phyloP scores from a whole-genome alignment of 1,284 basidiomycete genomes.

The Schizophyllum commune region DNA sequence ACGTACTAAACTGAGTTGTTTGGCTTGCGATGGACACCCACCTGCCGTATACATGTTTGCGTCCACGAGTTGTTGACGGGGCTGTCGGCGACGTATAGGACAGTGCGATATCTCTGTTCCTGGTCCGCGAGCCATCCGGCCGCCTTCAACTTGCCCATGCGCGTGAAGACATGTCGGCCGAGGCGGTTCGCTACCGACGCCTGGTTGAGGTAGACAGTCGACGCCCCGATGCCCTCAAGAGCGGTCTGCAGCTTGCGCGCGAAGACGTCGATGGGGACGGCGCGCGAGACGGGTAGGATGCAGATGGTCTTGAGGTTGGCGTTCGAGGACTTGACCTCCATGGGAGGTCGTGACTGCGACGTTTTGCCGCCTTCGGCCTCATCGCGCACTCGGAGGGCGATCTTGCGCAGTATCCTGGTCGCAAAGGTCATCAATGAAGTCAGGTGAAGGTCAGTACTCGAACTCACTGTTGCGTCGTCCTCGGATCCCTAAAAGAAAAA shows the following conservation, averaged over 20 bases:
- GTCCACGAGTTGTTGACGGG: slow-evolving; percentile 92
- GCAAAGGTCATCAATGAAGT: background rate
- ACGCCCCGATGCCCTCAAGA: slow-evolving; percentile 82
- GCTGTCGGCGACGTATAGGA: slow-evolving; percentile 91
- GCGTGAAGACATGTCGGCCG: slow-evolving; percentile 87
- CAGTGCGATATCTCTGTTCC: slow-evolving; percentile 86
- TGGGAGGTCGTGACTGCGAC: slow-evolving; percentile 38
- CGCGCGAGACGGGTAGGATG: slow-evolving; percentile 73
- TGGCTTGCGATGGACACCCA: slow-evolving; percentile 27
- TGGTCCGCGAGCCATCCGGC: slow-evolving; percentile 85
- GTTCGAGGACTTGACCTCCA: slow-evolving; percentile 63
- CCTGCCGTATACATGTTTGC: slow-evolving; percentile 93
- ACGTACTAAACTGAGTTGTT: background rate
- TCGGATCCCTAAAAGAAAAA: slow-evolving; percentile 66
- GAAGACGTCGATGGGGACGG: slow-evolving; percentile 83
- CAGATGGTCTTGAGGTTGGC: slow-evolving; percentile 93
- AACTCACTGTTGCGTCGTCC: slow-evolving; percentile 86
- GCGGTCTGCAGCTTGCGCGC: slow-evolving; percentile 83
- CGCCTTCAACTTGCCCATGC: slow-evolving; percentile 92
- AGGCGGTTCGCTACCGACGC: slow-evolving; percentile 85
- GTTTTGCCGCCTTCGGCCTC: slow-evolving; percentile 58
- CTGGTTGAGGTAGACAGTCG: slow-evolving; percentile 87
- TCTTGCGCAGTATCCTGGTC: slow-evolving; percentile 75
- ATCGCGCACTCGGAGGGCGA: slow-evolving; percentile 84
- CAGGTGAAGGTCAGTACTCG: slow-evolving; percentile 1